Evolutionary conservation across 257 asterid genomes (phyloP).

Genomic region (Galeopsis tetrahit): DNA sequence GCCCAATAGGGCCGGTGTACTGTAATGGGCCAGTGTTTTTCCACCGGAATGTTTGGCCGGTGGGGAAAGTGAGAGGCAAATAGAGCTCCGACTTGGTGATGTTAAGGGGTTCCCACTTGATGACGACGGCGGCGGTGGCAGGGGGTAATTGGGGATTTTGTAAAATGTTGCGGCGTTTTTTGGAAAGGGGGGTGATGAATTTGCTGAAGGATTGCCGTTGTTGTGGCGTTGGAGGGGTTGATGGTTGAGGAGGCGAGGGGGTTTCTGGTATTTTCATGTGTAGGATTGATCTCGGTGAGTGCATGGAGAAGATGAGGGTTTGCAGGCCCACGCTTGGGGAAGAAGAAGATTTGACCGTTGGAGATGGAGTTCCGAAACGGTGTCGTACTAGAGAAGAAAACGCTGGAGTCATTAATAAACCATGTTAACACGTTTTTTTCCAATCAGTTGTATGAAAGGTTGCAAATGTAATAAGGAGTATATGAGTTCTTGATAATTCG

Average conservation of each 20-base stretch:
- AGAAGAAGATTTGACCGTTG: not conserved
- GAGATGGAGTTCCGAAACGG: not conserved
- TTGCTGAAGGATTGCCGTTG: slow-evolving; percentile 39
- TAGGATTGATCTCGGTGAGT: slow-evolving; percentile 31
- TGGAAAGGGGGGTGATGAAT: slow-evolving; percentile 42
- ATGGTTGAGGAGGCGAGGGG: slow-evolving; percentile 36
- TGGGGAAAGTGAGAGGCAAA: slow-evolving; percentile 92
- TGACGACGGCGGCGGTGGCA: slow-evolving; percentile 38
- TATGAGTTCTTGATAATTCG: no score
- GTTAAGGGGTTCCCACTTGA: slow-evolving; percentile 64
- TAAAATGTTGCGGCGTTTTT: slow-evolving; percentile 50
- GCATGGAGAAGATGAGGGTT: slow-evolving; percentile 33
- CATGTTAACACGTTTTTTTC: no score
- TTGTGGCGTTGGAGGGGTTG: slow-evolving; percentile 54
- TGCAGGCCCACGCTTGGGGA: not conserved
- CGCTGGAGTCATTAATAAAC: no score
- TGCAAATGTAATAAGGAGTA: no score
- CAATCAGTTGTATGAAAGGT: no score
- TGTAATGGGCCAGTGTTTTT: slow-evolving; percentile 73
- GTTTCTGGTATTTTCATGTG: slow-evolving; percentile 45
- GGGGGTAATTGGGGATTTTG: slow-evolving; percentile 43
- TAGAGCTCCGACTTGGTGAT: slow-evolving; percentile 72
- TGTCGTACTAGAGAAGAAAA: no score
- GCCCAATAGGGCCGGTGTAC: slow-evolving; percentile 77
- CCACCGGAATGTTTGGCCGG: slow-evolving; percentile 98